phyloP scores from a whole-genome alignment of 2,329 filamentous ascomycete genomes.

The Allantophomopsis cytisporea region DNA sequence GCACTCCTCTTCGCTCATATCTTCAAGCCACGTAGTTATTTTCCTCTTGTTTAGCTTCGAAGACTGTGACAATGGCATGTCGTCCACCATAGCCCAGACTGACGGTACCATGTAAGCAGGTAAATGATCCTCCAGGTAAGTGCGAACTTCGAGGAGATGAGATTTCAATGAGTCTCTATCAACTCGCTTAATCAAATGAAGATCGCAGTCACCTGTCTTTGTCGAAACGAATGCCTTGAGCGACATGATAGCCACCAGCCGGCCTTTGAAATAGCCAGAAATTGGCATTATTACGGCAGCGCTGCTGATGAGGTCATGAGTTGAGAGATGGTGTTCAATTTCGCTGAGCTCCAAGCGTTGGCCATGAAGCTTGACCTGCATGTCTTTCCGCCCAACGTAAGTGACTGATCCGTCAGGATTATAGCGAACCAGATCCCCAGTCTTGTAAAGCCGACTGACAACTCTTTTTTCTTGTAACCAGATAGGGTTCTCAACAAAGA shows the following conservation, averaged over 20 bases:
- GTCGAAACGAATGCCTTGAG: constrained; percentile 11
- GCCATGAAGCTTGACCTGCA: constrained; percentile 50
- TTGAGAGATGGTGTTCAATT: constrained; percentile 23
- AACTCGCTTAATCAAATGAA: too few relatives aligned
- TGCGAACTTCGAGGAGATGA: neutral
- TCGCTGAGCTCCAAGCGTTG: constrained; percentile 51
- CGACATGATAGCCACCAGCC: constrained; percentile 37
- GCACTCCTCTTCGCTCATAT: constrained; percentile 17
- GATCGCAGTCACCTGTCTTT: constrained; percentile 7
- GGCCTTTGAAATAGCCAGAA: constrained; percentile 24
- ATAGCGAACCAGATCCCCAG: constrained; percentile 70
- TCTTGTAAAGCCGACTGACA: constrained; percentile 62
- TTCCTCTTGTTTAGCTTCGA: constrained; percentile 7
- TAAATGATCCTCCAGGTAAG: constrained; percentile 2
- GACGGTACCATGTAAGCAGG: constrained; percentile 16
- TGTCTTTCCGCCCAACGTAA: constrained; percentile 46
- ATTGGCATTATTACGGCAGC: neutral
- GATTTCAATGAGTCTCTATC: too few relatives aligned
- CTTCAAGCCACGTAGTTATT: too few relatives aligned
- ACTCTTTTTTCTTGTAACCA: constrained; percentile 46
- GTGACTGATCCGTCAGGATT: constrained; percentile 44
- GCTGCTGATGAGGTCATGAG: neutral
- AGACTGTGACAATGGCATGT: constrained; percentile 13
- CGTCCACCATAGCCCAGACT: constrained; percentile 11
- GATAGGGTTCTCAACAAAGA: constrained; percentile 51